Percentiles rank a stretch among this genome's conserved stretches.
Evolutionary conservation across 2,329 filamentous ascomycete genomes (phyloP).

Genomic region (Lachnellula hyalina): DNA sequence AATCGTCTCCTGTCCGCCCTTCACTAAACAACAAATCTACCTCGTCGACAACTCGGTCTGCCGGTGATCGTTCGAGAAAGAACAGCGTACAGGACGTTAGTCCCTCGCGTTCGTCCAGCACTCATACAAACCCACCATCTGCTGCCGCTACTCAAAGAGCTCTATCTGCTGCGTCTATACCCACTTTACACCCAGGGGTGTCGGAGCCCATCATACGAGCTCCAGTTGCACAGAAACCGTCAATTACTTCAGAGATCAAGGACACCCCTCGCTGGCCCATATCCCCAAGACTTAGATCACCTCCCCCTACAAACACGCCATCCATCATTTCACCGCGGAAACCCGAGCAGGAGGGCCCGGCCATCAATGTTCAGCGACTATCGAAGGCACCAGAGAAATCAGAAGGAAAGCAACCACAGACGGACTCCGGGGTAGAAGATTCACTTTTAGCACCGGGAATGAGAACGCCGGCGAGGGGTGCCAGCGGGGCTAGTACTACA

Average conservation of each 20-base stretch:
- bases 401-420: conserved; percentile 17
- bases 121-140: conserved; percentile 50
- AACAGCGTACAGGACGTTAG: conserved; percentile 61
- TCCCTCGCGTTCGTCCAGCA: conserved; percentile 47
- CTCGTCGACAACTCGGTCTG: conserved; percentile 23
- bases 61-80: conserved; percentile 53
- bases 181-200: conserved; percentile 55
- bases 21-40: conserved; percentile 24
- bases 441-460: conserved; percentile 37
- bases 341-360: conserved; percentile 45
- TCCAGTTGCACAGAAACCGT: conserved; percentile 59
- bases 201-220: conserved; percentile 58
- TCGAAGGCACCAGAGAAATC: conserved; percentile 36
- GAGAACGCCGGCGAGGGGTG: conserved; percentile 55
- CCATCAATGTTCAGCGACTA: conserved; percentile 49
- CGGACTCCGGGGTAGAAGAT: conserved; percentile 27
- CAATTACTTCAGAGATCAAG: conserved; percentile 43
- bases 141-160: conserved; percentile 60
- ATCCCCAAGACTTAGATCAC: conserved; percentile 72
- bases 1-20: conserved; percentile 39
- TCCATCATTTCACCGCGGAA: conserved; percentile 41
- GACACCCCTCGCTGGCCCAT: conserved; percentile 68
- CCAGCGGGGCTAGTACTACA: conserved; percentile 54
- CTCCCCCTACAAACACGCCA: conserved; percentile 55
- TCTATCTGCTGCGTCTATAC: conserved; percentile 62